Evolutionary conservation across 306 rosid species (phyloP), one percentile per base, ranked within the genome.

Genomic region (Fragaria iinumae): DNA sequence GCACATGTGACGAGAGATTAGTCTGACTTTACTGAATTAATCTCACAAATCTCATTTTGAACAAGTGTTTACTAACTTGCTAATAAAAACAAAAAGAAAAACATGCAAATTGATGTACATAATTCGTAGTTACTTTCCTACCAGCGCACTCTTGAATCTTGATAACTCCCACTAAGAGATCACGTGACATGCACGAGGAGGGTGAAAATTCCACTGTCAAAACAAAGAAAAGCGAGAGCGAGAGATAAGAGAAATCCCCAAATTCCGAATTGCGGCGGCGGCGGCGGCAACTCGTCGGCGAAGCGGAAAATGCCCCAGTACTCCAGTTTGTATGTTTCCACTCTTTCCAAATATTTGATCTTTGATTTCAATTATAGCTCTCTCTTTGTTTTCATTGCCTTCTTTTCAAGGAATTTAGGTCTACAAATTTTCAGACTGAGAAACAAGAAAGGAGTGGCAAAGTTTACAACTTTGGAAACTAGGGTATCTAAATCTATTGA

Each of bases 381-480:
- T 36, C 5, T n/a, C 0, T 8, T 53, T n/a, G 0, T 5, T 48
- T 14, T 0, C 21, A 50, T 34, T 32, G 11, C 32, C 27, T 73
- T 16, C 62, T 73, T 73, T 73, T 60, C 45, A 23, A 32, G 34
- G 67, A 43, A 56, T 36, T 55, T 32, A 39, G 47, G 68, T 16
- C 11, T 73, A 23, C 55, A 4, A 3, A 25, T 39, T 55, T 73
- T 16, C 12, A 14, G 12, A 53, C 21, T 11, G 29, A 8, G 29
- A 36, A 18, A 7, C 47, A 65, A 36, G 47, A 36, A 38, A 65
- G 17, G 20, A 63, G 39, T 63, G 20, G 70, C 25, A 17, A 65
- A 65, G 70, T 25, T 62, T 4, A 12, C 34, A 62, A 62, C 67
- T 47, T 32, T 50, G 17, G 25, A 36, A 49, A 12, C 27, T 49